These are phyloP conservation scores for Chimonanthus praecox DNA, from an alignment of 164 flowering plant species.

Conservation along the genomic window DNA sequence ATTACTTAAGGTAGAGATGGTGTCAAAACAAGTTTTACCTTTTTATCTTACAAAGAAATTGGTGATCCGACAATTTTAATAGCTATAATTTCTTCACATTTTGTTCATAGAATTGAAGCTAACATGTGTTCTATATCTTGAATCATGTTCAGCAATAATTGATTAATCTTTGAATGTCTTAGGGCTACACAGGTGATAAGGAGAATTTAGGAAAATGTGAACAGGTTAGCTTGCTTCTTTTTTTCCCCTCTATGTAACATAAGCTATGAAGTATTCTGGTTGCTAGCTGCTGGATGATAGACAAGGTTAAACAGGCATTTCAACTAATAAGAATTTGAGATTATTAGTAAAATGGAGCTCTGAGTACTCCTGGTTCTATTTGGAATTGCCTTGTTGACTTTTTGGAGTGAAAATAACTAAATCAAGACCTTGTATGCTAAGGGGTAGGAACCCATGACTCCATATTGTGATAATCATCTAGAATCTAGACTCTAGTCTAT, in stretches of 20 bases:
- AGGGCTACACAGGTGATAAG: slow-evolving; percentile 84
- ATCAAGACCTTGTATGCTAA: background rate
- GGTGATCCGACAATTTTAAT: background rate
- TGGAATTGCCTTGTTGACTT: too few species aligned
- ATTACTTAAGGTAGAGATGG: slow-evolving; percentile 56
- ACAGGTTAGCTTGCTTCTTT: slow-evolving; percentile 43
- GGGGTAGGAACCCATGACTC: background rate
- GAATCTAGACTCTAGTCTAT: background rate
- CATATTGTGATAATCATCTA: background rate
- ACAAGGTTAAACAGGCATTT: background rate
- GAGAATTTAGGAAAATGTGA: slow-evolving; percentile 92
- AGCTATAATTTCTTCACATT: too few species aligned
- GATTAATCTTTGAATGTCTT: slow-evolving; percentile 19
- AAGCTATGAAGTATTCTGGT: background rate
- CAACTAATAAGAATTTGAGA: background rate
- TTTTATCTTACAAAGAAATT: background rate
- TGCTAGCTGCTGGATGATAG: background rate
- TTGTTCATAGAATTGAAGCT: too few species aligned
- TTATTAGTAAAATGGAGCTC: background rate
- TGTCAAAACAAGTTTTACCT: background rate
- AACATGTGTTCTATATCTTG: too few species aligned
- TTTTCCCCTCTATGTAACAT: background rate
- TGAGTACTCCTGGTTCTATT: background rate
- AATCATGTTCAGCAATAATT: background rate
- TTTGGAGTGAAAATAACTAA: too few species aligned